Percentiles rank a stretch among this genome's conserved stretches.
These are phyloP conservation scores for Cucurbitaria berberidis DNA, from an alignment of 2,329 filamentous ascomycete genomes.

Conservation along the genomic window DNA sequence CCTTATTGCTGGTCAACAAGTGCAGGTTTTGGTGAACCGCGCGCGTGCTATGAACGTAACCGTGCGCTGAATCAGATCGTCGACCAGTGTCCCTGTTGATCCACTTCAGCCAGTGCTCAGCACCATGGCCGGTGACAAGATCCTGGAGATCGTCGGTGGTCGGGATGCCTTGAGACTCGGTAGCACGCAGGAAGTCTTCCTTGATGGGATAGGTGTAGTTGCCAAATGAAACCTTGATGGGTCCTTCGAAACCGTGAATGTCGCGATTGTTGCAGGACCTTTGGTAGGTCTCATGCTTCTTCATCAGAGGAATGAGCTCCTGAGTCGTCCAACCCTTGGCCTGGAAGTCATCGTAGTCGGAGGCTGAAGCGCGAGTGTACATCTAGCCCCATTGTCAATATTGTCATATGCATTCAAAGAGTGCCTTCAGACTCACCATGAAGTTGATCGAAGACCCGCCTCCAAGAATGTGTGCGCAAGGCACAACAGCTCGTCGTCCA, in stretches of 20 bases:
- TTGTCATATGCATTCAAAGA: too few relatives aligned
- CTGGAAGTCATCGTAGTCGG: conserved; percentile 80
- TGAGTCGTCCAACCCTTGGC: conserved; percentile 80
- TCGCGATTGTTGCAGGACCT: conserved; percentile 61
- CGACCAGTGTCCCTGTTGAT: conserved; percentile 75
- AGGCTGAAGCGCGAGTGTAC: conserved; percentile 74
- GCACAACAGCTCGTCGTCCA: conserved; percentile 75
- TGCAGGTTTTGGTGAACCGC: conserved; percentile 74
- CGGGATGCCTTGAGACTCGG: conserved; percentile 76
- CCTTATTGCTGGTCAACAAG: conserved; percentile 75
- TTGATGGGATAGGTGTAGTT: conserved; percentile 83
- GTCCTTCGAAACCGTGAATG: conserved; percentile 77
- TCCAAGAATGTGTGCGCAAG: conserved; percentile 73
- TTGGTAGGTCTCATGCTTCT: conserved; percentile 81
- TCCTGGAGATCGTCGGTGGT: conserved; percentile 79
- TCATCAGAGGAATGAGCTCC: conserved; percentile 77
- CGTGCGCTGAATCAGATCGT: conserved; percentile 77
- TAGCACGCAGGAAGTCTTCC: conserved; percentile 77
- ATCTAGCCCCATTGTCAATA: conserved; percentile 57
- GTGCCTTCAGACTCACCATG: conserved; percentile 58
- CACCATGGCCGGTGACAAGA: conserved; percentile 69
- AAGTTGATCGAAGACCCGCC: conserved; percentile 79
- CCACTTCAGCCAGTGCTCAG: conserved; percentile 86
- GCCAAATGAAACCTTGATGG: conserved; percentile 80
- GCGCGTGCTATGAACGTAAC: conserved; percentile 78